Percentiles rank a stretch among this genome's conserved stretches.
phyloP scores from a whole-genome alignment of 2,329 filamentous ascomycete species.

The Alternaria sp. region DNA sequence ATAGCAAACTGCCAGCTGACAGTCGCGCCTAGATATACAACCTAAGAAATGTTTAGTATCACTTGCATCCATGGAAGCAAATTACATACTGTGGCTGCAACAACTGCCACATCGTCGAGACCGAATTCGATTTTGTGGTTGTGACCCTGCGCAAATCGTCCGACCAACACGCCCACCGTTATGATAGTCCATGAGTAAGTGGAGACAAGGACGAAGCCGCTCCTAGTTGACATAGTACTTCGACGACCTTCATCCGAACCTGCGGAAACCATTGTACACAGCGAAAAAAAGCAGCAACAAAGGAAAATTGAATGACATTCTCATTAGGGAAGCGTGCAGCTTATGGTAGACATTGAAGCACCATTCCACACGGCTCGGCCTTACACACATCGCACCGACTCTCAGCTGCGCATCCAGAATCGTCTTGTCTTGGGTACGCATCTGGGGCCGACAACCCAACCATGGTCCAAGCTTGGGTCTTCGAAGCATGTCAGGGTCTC shows the following conservation, averaged over 20 bases:
- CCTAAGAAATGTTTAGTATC: conserved; percentile 10
- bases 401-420: not conserved
- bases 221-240: conserved; percentile 11
- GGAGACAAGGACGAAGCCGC: conserved; percentile 23
- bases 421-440: not conserved
- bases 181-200: conserved; percentile 26
- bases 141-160: conserved; percentile 17
- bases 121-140: conserved; percentile 21
- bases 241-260: conserved; percentile 8
- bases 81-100: conserved; percentile 19
- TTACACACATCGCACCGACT: not conserved
- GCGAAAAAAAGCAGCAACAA: not conserved
- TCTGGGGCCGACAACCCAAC: not conserved
- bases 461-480: not conserved
- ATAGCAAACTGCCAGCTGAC: conserved; percentile 24
- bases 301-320: not conserved
- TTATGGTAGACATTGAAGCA: not conserved
- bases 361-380: not conserved
- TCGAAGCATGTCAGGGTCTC: not conserved
- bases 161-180: conserved; percentile 14
- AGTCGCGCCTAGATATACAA: conserved; percentile 16
- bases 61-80: not conserved
- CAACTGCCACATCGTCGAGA: conserved; percentile 20
- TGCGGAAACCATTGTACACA: not conserved
- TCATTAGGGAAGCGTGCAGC: not conserved